Evolutionary conservation across 1,139 yeast genomes (phyloP), one percentile per base, ranked within the genome.

Genomic region (Magnusiomyces suaveolens): DNA sequence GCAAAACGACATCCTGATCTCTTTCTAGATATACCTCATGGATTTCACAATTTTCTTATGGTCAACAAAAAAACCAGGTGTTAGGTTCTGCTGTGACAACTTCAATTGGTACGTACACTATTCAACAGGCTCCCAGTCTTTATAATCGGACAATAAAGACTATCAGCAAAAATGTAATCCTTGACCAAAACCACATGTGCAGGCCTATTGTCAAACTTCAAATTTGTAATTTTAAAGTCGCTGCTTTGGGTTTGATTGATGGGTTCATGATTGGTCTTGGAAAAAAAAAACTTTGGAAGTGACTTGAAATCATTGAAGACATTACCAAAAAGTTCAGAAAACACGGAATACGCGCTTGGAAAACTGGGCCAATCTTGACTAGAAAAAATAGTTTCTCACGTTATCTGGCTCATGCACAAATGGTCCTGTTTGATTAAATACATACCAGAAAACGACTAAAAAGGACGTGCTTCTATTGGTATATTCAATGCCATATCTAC

Each of bases 1-100:
- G 97, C 61, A 95, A 88, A 69, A 92, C 92, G 54, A 75, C 96
- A 0, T 90, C 97, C 72, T 92, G 98, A 98, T 87, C 97, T 0
- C 72, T 92, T 52, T 85, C 96, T 46, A 77, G 97, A 56, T 92
- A 83, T 67, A 79, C 95, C 1, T 65, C 79, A 2, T 90, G 96
- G 96, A 85, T 90, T 21, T 65, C 67, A 43, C 62, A 62, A 41
- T 60, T 63, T 49, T 61, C 68, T 14, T 74, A 73, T 55, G 75
- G 72, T 46, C 83, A 77, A 29, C 84, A 81, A 65, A 29, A 29
- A 6, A 78, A 75, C 61, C 84, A 84, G 63, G 84, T 87, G 66
- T 75, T 79, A 56, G 54, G 56, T 51, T 94, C 95, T 2, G 87
- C 94, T 0, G 85, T 92, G 48, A 95, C 97, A 20, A 90, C 96